These are phyloP conservation scores for Picea sitchensis DNA, from an alignment of 75 land plant genomes.

Conservation along the genomic window DNA sequence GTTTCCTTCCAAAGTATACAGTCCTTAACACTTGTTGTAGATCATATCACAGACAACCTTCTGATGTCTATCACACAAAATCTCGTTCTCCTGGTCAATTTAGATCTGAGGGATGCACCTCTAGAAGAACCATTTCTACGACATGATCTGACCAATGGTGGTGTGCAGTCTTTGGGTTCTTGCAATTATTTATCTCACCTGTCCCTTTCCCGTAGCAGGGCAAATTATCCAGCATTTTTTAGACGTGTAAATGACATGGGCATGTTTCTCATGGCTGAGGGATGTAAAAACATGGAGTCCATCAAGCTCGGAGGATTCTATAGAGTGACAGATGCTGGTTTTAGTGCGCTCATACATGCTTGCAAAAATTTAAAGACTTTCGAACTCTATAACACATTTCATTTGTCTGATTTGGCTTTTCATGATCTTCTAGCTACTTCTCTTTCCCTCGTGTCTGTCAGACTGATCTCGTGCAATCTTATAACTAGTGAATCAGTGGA, in stretches of 20 bases:
- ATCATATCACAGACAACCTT: slow-evolving; percentile 50
- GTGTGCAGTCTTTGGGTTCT: slow-evolving; percentile 46
- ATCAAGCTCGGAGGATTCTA: slow-evolving; percentile 78
- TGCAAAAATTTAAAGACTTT: slow-evolving; percentile 53
- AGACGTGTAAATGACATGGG: slow-evolving; percentile 70
- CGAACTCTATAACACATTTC: slow-evolving; percentile 48
- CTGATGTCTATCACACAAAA: slow-evolving; percentile 31
- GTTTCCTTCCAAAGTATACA: slow-evolving; percentile 16
- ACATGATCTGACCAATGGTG: slow-evolving; percentile 56
- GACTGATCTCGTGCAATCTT: slow-evolving; percentile 43
- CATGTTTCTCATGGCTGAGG: slow-evolving; percentile 60
- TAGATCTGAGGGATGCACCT: slow-evolving; percentile 63
- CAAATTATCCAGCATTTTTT: slow-evolving; percentile 32
- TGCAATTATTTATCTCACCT: slow-evolving; percentile 35
- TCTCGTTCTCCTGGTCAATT: slow-evolving; percentile 36
- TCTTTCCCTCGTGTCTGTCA: slow-evolving; percentile 42
- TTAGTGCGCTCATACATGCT: slow-evolving; percentile 51
- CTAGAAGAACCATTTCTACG: slow-evolving; percentile 19
- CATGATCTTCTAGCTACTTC: slow-evolving; percentile 39
- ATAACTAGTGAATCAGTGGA: slow-evolving; percentile 55
- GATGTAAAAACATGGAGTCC: slow-evolving; percentile 47
- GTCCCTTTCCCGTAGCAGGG: slow-evolving; percentile 44
- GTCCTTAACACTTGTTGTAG: slow-evolving; percentile 46
- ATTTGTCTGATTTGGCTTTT: slow-evolving; percentile 69
- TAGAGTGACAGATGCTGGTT: slow-evolving; percentile 79